Conservation (phyloP, 768 basidiomycete genomes). For the Naganishia vaughanmartiniae region DNA sequence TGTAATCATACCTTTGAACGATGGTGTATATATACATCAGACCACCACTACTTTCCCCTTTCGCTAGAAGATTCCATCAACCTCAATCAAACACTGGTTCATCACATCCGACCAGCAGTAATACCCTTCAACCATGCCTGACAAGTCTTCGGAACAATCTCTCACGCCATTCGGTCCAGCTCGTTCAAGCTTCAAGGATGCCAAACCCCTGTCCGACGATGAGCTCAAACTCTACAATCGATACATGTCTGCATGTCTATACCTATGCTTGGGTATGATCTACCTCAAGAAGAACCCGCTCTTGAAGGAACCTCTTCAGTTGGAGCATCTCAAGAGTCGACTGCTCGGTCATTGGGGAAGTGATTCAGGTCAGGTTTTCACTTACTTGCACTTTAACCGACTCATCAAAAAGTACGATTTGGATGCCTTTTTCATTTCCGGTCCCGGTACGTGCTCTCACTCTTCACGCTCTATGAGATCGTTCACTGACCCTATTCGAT, state of each 20-base stretch:
- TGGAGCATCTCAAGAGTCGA: conserved; percentile 73
- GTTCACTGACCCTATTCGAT: neutral
- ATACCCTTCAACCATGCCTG: neutral
- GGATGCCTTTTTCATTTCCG: conserved; percentile 72
- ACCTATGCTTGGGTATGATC: conserved; percentile 33
- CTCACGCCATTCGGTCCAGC: conserved; percentile 38
- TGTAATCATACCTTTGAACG: no score
- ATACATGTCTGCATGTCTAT: conserved; percentile 46
- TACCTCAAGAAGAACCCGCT: conserved; percentile 32
- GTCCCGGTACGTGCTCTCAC: conserved; percentile 50
- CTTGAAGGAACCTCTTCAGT: conserved; percentile 47
- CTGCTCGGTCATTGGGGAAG: conserved; percentile 79
- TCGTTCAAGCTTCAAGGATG: conserved; percentile 38
- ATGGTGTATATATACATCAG: no score
- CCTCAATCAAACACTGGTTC: no score
- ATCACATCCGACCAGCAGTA: no score
- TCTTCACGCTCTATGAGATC: conserved; percentile 8
- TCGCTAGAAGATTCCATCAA: no score
- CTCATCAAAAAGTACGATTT: conserved; percentile 52
- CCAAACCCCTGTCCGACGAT: conserved; percentile 36
- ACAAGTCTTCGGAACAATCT: neutral
- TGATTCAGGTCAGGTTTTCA: conserved; percentile 64
- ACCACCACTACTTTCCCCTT: no score
- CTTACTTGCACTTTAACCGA: conserved; percentile 65
- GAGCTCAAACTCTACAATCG: conserved; percentile 44